Percentiles rank a stretch among this genome's conserved stretches.
phyloP scores from a whole-genome alignment of 495 filamentous ascomycete genomes.

The Endocarpon pusillum region DNA sequence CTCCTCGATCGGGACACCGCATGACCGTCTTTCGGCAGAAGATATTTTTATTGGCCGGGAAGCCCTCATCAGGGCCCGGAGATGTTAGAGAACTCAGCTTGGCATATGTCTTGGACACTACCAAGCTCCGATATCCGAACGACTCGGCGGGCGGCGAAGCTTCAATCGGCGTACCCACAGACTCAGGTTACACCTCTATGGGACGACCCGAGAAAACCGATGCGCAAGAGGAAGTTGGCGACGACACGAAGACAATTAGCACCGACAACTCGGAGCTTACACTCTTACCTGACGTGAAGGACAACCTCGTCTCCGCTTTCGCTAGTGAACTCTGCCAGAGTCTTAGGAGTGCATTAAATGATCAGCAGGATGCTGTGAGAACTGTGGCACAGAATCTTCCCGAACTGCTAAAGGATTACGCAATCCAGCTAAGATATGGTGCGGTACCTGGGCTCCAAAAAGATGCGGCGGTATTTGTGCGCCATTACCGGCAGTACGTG shows the following conservation, averaged over 20 bases:
- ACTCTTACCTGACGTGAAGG: conserved; percentile 42
- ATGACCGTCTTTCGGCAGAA: conserved; percentile 91
- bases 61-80: conserved; percentile 72
- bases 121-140: conserved; percentile 86
- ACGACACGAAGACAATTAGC: conserved; percentile 24
- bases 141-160: conserved; percentile 35
- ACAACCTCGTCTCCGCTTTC: too few relatives aligned
- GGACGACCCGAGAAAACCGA: conserved; percentile 17
- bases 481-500: too few relatives aligned
- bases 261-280: conserved; percentile 19
- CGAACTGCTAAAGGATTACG: too few relatives aligned
- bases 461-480: too few relatives aligned
- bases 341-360: too few relatives aligned
- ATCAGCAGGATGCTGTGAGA: too few relatives aligned
- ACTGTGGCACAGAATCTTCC: too few relatives aligned
- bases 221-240: conserved; percentile 14
- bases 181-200: too few relatives aligned
- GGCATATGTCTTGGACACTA: conserved; percentile 82
- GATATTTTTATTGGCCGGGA: conserved; percentile 80
- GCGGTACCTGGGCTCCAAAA: too few relatives aligned
- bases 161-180: too few relatives aligned
- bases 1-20: conserved; percentile 83
- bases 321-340: too few relatives aligned
- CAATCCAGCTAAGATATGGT: too few relatives aligned
- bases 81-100: conserved; percentile 71